These are phyloP conservation scores for Orbilia brochopaga DNA, from an alignment of 2,329 filamentous ascomycete genomes.

Conservation along the genomic window DNA sequence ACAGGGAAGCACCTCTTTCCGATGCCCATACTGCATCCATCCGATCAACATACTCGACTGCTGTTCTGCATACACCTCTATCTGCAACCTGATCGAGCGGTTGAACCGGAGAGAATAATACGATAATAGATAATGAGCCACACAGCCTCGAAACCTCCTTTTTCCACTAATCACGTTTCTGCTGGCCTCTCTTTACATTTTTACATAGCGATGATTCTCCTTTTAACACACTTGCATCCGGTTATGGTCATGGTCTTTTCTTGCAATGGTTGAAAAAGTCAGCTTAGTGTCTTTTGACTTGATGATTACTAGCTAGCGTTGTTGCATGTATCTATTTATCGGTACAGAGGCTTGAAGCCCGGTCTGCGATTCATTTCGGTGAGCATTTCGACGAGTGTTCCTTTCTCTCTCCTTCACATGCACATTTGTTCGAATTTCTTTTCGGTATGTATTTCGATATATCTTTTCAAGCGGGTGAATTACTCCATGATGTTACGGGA, in stretches of 20 bases:
- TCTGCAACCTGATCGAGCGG: constrained; percentile 48
- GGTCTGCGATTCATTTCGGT: not conserved
- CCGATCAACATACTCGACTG: constrained; percentile 40
- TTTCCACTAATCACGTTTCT: not conserved
- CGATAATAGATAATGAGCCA: no score
- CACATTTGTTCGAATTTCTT: no score
- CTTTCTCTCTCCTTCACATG: not conserved
- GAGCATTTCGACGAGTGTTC: not conserved
- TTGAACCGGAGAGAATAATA: constrained; percentile 29
- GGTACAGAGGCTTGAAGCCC: constrained; percentile 6
- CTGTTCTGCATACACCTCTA: constrained; percentile 48
- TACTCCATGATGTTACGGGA: no score
- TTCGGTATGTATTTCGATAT: no score
- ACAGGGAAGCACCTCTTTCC: constrained; percentile 26
- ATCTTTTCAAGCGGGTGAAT: no score
- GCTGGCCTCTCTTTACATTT: not conserved
- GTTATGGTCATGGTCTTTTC: no score
- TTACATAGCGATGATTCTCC: no score
- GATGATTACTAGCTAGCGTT: not conserved
- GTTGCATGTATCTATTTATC: constrained; percentile 2
- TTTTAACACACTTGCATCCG: no score
- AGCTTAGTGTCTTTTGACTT: no score
- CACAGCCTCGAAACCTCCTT: no score
- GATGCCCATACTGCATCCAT: constrained; percentile 45
- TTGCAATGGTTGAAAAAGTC: no score